Percentiles rank a stretch among this genome's conserved stretches.
phyloP scores from a whole-genome alignment of 768 basidiomycete species.

The Hygrophorus pudorinus region DNA sequence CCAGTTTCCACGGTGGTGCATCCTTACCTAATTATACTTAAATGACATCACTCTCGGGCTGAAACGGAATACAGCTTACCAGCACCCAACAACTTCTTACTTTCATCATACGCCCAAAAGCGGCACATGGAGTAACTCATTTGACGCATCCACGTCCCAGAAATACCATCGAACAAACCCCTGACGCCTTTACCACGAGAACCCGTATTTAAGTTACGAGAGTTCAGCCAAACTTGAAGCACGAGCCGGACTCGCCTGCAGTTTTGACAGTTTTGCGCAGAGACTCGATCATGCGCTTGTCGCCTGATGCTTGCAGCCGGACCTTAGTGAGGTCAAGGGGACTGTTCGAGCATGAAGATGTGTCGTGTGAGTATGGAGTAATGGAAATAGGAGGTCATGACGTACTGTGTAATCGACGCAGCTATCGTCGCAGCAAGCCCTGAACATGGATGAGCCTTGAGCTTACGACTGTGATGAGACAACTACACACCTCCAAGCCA shows the following conservation, averaged over 20 bases:
- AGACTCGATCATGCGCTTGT: conserved; percentile 82
- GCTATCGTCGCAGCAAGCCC: conserved; percentile 79
- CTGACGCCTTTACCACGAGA: conserved; percentile 39
- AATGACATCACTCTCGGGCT: not conserved
- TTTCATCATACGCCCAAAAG: conserved; percentile 92
- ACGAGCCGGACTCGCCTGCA: conserved; percentile 41
- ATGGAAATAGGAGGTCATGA: conserved; percentile 6
- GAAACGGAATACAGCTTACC: conserved; percentile 11
- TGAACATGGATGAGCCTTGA: conserved; percentile 11
- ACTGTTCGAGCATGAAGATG: conserved; percentile 21
- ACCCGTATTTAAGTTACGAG: conserved; percentile 19
- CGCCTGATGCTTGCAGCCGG: conserved; percentile 83
- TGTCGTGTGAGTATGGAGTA: not conserved
- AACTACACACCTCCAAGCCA: conserved; percentile 62
- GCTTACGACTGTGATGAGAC: not conserved
- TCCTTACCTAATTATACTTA: conserved; percentile 30
- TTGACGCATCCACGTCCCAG: conserved; percentile 84
- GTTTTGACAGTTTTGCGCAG: conserved; percentile 75
- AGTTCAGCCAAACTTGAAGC: conserved; percentile 1
- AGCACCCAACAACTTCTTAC: conserved; percentile 74
- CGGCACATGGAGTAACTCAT: conserved; percentile 89
- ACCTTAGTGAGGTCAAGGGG: conserved; percentile 89
- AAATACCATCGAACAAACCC: conserved; percentile 79
- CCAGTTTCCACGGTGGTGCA: conserved; percentile 74
- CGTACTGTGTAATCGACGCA: conserved; percentile 80